These are phyloP conservation scores for Rosa multiflora DNA, from an alignment of 306 rosid species.

Conservation along the genomic window DNA sequence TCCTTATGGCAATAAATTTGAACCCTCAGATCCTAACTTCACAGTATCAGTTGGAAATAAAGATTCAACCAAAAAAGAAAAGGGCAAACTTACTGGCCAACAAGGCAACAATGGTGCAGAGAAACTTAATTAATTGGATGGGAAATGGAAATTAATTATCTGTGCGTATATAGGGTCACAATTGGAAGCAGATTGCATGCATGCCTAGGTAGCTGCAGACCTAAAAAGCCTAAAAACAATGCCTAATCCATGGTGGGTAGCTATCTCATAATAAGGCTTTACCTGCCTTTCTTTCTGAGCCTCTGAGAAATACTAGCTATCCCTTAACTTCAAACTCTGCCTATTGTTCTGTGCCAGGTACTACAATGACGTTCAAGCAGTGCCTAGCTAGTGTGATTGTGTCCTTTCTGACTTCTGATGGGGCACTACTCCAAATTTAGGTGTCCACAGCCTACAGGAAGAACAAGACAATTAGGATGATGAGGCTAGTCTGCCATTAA, in stretches of 20 bases:
- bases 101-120: too few species aligned
- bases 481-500: slow-evolving; percentile 1
- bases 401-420: slow-evolving; percentile 1
- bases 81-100: not conserved
- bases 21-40: not conserved
- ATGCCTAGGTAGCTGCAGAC: not conserved
- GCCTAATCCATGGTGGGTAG: not conserved
- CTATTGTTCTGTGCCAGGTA: not conserved
- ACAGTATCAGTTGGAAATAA: not conserved
- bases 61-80: not conserved
- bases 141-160: not conserved
- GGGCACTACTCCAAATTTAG: not conserved
- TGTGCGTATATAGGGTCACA: not conserved
- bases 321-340: not conserved
- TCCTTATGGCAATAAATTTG: not conserved
- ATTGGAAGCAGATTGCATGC: not conserved
- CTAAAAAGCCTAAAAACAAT: not conserved
- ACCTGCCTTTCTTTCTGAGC: not conserved
- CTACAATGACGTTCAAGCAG: not conserved
- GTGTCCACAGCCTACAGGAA: not conserved
- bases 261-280: not conserved
- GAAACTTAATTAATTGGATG: not conserved
- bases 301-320: not conserved
- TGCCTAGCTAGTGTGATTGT: not conserved
- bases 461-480: slow-evolving; percentile 11